Evolutionary conservation across 2,329 filamentous ascomycete genomes (phyloP).

Genomic region (Fusarium buxicola): DNA sequence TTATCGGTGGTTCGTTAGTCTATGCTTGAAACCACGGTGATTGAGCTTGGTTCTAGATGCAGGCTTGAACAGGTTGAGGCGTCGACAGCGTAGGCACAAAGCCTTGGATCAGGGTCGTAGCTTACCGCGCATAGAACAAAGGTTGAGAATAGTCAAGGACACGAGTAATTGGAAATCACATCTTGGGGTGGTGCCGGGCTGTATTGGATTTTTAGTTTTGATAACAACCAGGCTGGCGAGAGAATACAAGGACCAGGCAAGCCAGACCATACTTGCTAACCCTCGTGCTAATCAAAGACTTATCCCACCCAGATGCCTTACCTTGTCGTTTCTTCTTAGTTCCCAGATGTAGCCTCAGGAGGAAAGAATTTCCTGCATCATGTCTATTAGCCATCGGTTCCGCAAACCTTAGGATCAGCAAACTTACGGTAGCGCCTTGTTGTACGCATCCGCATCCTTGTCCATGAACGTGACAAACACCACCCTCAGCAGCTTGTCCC

Average conservation of each 20-base stretch:
- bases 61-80: no score
- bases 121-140: no score
- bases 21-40: no score
- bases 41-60: no score
- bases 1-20: no score
- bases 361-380: slow-evolving; percentile 44
- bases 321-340: slow-evolving; percentile 13
- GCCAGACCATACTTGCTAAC: not conserved
- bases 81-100: no score
- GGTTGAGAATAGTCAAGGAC: no score
- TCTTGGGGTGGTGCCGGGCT: no score
- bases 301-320: not conserved
- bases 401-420: not conserved
- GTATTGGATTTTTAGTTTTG: not conserved
- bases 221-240: not conserved
- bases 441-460: slow-evolving; percentile 83
- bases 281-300: not conserved
- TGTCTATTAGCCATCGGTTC: not conserved
- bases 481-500: slow-evolving; percentile 72
- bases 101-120: no score
- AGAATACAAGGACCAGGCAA: no score
- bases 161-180: no score
- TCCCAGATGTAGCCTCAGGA: not conserved
- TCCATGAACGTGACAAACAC: slow-evolving; percentile 86
- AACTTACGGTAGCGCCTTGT: slow-evolving; percentile 75